Conservation (phyloP, 2,329 filamentous ascomycete species). For the Verticillium longisporum region DNA sequence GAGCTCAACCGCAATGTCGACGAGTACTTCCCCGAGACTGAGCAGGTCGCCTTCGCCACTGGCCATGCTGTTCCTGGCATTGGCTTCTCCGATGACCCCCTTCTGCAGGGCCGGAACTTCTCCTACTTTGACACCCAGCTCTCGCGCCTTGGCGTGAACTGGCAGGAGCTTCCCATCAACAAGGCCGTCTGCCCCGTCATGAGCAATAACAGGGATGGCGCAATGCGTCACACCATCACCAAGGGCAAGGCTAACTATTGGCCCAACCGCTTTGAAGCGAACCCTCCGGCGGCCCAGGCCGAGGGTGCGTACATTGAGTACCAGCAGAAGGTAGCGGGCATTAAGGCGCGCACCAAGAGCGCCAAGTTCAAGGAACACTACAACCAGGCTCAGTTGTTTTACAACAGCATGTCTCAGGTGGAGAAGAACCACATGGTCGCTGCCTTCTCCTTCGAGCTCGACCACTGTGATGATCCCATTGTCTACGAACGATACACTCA, state of each 20-base stretch:
- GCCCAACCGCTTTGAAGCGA: constrained; percentile 62
- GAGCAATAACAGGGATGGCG: constrained; percentile 71
- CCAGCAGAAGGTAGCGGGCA: constrained; percentile 56
- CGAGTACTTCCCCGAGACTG: constrained; percentile 76
- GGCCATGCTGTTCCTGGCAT: constrained; percentile 73
- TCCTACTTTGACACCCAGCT: constrained; percentile 63
- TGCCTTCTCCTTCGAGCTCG: constrained; percentile 64
- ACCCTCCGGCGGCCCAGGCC: constrained; percentile 52
- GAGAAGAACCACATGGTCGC: constrained; percentile 58
- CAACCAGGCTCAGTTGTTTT: constrained; percentile 76
- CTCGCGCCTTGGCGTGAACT: constrained; percentile 65
- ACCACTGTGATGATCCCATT: constrained; percentile 73
- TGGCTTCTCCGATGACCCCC: constrained; percentile 68
- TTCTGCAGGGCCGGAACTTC: constrained; percentile 67
- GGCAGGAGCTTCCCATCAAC: constrained; percentile 73
- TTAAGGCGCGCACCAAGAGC: constrained; percentile 63
- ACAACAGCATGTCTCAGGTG: constrained; percentile 62
- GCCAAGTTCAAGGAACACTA: constrained; percentile 73
- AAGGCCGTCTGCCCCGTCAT: constrained; percentile 67
- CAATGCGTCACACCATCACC: constrained; percentile 64
- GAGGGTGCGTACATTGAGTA: constrained; percentile 67
- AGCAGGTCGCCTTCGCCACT: constrained; percentile 80
- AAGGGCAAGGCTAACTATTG: constrained; percentile 73
- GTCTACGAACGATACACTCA: constrained; percentile 67
- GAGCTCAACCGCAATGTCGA: constrained; percentile 75